These are phyloP conservation scores for Raffaelea deltoideospora DNA, from an alignment of 2,329 filamentous ascomycete genomes.

Conservation along the genomic window DNA sequence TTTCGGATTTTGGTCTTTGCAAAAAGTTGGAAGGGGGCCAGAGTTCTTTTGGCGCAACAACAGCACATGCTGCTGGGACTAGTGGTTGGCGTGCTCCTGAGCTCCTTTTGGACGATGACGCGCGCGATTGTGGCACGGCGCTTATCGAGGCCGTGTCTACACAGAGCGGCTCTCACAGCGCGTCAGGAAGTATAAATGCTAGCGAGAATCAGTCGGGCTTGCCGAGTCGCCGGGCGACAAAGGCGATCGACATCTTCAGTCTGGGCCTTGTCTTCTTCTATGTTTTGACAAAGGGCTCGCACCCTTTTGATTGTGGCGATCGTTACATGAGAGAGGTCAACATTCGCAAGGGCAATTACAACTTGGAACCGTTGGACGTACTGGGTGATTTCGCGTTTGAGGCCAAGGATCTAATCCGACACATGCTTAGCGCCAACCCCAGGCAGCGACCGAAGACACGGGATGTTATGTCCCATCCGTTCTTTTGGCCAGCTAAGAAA, in stretches of 20 bases:
- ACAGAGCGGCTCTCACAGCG: constrained; percentile 36
- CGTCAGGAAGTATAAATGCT: constrained; percentile 7
- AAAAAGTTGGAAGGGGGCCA: constrained; percentile 93
- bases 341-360: constrained; percentile 78
- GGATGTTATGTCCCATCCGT: constrained; percentile 80
- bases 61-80: constrained; percentile 82
- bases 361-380: constrained; percentile 53
- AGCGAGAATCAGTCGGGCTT: constrained; percentile 32
- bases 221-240: constrained; percentile 67
- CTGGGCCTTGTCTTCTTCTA: constrained; percentile 98
- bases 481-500: constrained; percentile 90
- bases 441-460: constrained; percentile 52
- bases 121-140: constrained; percentile 27
- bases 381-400: constrained; percentile 77
- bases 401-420: constrained; percentile 70
- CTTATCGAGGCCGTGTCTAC: constrained; percentile 32
- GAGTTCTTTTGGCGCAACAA: constrained; percentile 88
- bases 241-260: constrained; percentile 95
- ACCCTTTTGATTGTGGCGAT: constrained; percentile 89
- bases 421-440: constrained; percentile 52
- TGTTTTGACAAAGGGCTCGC: constrained; percentile 80
- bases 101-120: constrained; percentile 68
- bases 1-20: constrained; percentile 94
- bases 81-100: constrained; percentile 95
- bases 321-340: constrained; percentile 94